Evolutionary conservation across 352 stramenopile genomes (phyloP).

Genomic region (Pseudoperonospora humuli): DNA sequence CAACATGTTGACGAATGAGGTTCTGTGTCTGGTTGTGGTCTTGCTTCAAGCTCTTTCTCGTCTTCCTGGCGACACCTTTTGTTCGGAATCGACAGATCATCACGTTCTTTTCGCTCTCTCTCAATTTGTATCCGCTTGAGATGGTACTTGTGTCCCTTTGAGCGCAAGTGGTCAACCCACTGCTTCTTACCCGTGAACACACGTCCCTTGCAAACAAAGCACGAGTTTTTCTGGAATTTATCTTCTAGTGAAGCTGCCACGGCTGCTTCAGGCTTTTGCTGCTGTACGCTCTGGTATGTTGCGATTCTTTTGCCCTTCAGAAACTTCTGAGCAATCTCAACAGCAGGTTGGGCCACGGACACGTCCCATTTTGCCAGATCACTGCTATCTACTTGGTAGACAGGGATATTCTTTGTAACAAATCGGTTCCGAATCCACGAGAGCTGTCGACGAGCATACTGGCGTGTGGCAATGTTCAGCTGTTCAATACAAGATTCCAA

Average conservation of each 20-base stretch:
- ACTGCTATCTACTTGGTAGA: conserved; percentile 81
- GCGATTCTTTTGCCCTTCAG: conserved; percentile 28
- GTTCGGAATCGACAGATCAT: conserved; percentile 4
- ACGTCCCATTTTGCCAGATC: conserved; percentile 53
- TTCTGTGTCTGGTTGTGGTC: conserved; percentile 7
- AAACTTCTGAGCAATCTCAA: conserved; percentile 59
- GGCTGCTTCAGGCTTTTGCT: conserved; percentile 37
- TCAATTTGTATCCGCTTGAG: conserved; percentile 63
- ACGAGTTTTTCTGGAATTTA: conserved; percentile 60
- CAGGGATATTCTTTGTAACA: conserved; percentile 73
- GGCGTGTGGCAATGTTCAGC: conserved; percentile 71
- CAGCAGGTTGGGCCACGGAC: conserved; percentile 44
- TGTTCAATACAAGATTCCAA: conserved; percentile 64
- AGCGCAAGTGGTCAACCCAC: conserved; percentile 66
- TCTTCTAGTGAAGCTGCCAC: conserved; percentile 33
- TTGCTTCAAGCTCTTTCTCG: background rate
- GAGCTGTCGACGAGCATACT: conserved; percentile 82
- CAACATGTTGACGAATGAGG: conserved; percentile 5
- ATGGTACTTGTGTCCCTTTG: conserved; percentile 77
- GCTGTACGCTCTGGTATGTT: conserved; percentile 32
- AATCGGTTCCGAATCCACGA: conserved; percentile 87
- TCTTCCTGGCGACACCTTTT: conserved; percentile 16
- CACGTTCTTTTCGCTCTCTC: conserved; percentile 22
- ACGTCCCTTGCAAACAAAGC: conserved; percentile 48
- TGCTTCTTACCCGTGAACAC: conserved; percentile 63